phyloP scores from a whole-genome alignment of 805 yeast genomes.

The Yarrowia hollandica region DNA sequence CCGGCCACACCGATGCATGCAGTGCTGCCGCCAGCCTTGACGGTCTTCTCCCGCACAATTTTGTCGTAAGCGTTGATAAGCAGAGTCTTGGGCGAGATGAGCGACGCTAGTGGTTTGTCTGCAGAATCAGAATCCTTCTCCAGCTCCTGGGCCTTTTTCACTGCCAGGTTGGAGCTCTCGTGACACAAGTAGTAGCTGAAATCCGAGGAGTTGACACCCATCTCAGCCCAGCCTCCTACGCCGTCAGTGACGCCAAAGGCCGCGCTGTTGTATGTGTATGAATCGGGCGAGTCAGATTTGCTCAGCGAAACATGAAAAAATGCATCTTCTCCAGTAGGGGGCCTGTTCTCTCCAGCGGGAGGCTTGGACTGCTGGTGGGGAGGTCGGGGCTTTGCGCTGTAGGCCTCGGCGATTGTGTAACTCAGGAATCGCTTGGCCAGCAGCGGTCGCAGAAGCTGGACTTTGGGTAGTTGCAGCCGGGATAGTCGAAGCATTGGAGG shows the following conservation, averaged over 20 bases:
- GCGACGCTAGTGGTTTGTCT: conserved; percentile 19
- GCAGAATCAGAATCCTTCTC: not conserved
- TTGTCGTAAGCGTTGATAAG: conserved; percentile 57
- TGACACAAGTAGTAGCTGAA: conserved; percentile 77
- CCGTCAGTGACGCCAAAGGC: conserved; percentile 67
- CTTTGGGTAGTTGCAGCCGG: not conserved
- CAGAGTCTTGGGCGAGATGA: conserved; percentile 48
- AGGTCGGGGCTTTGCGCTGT: conserved; percentile 29
- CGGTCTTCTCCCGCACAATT: conserved; percentile 56
- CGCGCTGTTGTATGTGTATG: conserved; percentile 13
- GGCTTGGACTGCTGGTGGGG: conserved; percentile 23
- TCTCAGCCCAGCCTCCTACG: conserved; percentile 96
- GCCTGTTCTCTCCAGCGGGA: conserved; percentile 18
- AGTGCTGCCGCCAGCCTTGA: conserved; percentile 90
- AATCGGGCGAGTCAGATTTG: conserved; percentile 11
- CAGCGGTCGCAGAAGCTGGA: not conserved
- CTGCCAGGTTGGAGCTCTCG: conserved; percentile 46
- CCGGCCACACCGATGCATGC: conserved; percentile 75
- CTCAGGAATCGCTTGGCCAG: conserved; percentile 8
- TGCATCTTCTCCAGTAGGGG: conserved; percentile 27
- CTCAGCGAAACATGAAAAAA: conserved; percentile 22
- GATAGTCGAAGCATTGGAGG: conserved; percentile 7
- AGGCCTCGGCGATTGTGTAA: conserved; percentile 29
- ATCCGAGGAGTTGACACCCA: conserved; percentile 86
- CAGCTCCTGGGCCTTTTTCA: conserved; percentile 39